phyloP scores from a whole-genome alignment of 768 basidiomycete genomes.

The Tephrocybe sp. region DNA sequence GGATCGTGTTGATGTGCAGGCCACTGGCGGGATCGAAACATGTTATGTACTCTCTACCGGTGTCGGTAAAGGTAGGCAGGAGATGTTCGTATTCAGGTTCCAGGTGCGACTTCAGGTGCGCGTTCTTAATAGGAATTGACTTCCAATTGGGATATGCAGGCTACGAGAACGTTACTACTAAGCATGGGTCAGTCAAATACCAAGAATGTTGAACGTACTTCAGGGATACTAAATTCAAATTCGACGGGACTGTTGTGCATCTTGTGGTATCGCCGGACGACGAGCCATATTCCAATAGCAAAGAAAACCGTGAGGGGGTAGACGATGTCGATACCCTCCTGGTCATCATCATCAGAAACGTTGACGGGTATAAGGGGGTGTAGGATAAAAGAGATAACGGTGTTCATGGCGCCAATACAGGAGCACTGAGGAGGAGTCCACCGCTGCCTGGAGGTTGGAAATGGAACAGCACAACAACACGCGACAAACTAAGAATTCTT shows the following conservation, averaged over 20 bases:
- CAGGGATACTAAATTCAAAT: constrained; percentile 59
- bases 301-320: constrained; percentile 72
- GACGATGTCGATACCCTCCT: constrained; percentile 57
- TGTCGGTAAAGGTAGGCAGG: constrained; percentile 44
- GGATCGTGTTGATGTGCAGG: constrained; percentile 73
- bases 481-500: constrained; percentile 6
- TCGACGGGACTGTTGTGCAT: constrained; percentile 72
- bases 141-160: constrained; percentile 61
- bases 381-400: constrained; percentile 47
- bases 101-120: constrained; percentile 67
- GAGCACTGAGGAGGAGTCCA: neutral
- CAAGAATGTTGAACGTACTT: constrained; percentile 39
- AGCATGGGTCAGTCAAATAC: neutral
- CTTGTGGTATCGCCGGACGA: constrained; percentile 72
- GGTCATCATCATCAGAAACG: constrained; percentile 47
- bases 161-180: constrained; percentile 29
- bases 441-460: neutral
- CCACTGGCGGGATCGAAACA: constrained; percentile 91
- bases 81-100: constrained; percentile 47
- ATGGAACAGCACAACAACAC: constrained; percentile 9
- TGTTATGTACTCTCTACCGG: constrained; percentile 73
- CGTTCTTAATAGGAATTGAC: constrained; percentile 51
- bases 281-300: constrained; percentile 77
- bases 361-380: constrained; percentile 55
- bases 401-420: constrained; percentile 35